phyloP scores from a whole-genome alignment of 345 rosid species.

The Crucihimalaya himalaica region DNA sequence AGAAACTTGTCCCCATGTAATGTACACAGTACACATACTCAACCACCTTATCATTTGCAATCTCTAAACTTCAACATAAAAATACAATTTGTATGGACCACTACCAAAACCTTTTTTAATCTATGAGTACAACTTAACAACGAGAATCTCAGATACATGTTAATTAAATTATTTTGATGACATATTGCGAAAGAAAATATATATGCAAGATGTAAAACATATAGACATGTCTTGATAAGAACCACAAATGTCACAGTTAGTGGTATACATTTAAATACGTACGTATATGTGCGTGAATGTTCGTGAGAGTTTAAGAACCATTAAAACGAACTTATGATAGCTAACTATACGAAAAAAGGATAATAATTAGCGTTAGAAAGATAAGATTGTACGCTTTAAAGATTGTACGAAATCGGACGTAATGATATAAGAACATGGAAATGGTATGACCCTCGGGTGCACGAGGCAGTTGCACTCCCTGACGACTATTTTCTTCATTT shows the following conservation, averaged over 20 bases:
- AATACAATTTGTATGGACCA: constrained; percentile 30
- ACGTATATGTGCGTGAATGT: not conserved
- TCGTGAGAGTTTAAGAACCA: not conserved
- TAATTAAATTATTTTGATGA: not conserved
- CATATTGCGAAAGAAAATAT: not conserved
- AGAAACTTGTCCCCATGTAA: constrained; percentile 37
- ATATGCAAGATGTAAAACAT: constrained; percentile 3
- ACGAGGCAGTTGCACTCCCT: constrained; percentile 38
- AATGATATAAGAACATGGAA: constrained; percentile 19
- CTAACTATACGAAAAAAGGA: not conserved
- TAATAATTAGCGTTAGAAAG: not conserved
- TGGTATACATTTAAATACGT: not conserved
- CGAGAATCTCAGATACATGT: constrained; percentile 21
- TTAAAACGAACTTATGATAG: not conserved
- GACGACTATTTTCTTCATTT: constrained; percentile 22
- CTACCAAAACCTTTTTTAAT: constrained; percentile 10
- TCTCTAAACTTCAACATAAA: constrained; percentile 12
- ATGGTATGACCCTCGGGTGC: constrained; percentile 27
- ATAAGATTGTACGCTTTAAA: constrained; percentile 18
- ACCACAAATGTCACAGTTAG: constrained; percentile 12
- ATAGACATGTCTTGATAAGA: constrained; percentile 18
- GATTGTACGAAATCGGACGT: constrained; percentile 26
- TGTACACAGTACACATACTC: constrained; percentile 33
- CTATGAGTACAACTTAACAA: constrained; percentile 17
- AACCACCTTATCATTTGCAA: constrained; percentile 37